A percentile compares a stretch with the other conserved stretches of the same genome.
phyloP scores from a whole-genome alignment of 192 early-diverging fungal species.

The Backusella luteola region DNA sequence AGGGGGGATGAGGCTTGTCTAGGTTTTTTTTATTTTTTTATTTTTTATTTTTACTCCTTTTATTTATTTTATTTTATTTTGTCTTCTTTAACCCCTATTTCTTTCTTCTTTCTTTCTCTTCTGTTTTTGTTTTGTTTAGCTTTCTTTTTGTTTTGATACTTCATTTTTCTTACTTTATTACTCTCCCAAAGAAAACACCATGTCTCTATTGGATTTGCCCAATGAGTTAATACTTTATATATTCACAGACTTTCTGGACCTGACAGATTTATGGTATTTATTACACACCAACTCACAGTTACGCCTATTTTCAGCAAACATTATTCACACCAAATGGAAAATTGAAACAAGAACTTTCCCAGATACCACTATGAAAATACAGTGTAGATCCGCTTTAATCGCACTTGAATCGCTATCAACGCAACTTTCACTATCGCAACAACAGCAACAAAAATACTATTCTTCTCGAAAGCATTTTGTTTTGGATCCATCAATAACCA shows the following conservation, averaged over 20 bases:
- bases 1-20: slow-evolving; percentile 8
- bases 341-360: slow-evolving; percentile 21
- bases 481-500: background rate
- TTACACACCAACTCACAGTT: slow-evolving; percentile 23
- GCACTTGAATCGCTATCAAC: slow-evolving; percentile 24
- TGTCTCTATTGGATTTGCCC: slow-evolving; percentile 21
- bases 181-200: background rate
- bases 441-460: background rate
- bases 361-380: slow-evolving; percentile 31
- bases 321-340: slow-evolving; percentile 31
- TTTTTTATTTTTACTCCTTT: background rate
- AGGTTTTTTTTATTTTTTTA: background rate
- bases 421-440: slow-evolving; percentile 16
- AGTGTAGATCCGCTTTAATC: slow-evolving; percentile 34
- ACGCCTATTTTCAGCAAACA: slow-evolving; percentile 24
- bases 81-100: background rate
- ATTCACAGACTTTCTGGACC: slow-evolving; percentile 26
- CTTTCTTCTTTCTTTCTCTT: background rate
- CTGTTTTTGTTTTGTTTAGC: background rate
- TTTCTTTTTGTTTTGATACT: background rate
- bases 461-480: background rate
- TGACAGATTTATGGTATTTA: slow-evolving; percentile 34
- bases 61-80: slow-evolving; percentile 12
- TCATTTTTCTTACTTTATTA: background rate
- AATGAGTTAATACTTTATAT: slow-evolving; percentile 36